Evolutionary conservation across 805 yeast genomes (phyloP), one percentile per base, ranked within the genome.

Genomic region (Wickerhamiella bombiphila): DNA sequence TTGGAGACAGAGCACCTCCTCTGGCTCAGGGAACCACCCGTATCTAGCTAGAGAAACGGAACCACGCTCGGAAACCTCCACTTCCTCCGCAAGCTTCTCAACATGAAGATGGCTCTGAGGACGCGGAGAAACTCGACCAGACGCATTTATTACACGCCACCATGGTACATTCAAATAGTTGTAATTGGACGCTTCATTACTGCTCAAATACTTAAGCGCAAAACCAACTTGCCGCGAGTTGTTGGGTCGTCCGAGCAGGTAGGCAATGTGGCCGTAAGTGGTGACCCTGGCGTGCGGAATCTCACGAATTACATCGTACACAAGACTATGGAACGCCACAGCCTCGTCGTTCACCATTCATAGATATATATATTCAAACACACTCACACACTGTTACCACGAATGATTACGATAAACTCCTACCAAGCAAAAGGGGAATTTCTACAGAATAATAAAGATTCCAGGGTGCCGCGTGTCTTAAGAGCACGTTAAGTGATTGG

Each of bases 201-300:
- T 43, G 22, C 65, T 63, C 11, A 72, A 60, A 34, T 68, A 60
- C 54, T 80, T 80, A 42, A 80, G 58, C 0, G 85, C 70, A 22
- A 68, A 66, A 0, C 93, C 93, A 1, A 80, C 91, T 42, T 72
- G 83, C 4, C 93, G 61, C 1, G 91, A 65, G 45, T 78, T 75
- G 35, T 61, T 67, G 0, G 93, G 91, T 35, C 66, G 61, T 22
- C 66, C 68, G 0, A 77, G 61, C 7, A 78, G 56, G 42, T 67
- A 66, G 0, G 91, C 91, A 6, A 80, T 70, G 51, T 78, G 86
- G 2, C 82, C 85, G 47, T 80, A 80, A n/a, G 76, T 65, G 0
- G 83, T 72, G 5, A 74, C 85, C 31, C 57, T 56, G 1, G 85
- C 88, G 4, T 46, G 43, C 0, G 93, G 93, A 3, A 80, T 65